Evolutionary conservation across 805 yeast genomes (phyloP).

Genomic region (Sugiyamaella boreocaroliniensis): DNA sequence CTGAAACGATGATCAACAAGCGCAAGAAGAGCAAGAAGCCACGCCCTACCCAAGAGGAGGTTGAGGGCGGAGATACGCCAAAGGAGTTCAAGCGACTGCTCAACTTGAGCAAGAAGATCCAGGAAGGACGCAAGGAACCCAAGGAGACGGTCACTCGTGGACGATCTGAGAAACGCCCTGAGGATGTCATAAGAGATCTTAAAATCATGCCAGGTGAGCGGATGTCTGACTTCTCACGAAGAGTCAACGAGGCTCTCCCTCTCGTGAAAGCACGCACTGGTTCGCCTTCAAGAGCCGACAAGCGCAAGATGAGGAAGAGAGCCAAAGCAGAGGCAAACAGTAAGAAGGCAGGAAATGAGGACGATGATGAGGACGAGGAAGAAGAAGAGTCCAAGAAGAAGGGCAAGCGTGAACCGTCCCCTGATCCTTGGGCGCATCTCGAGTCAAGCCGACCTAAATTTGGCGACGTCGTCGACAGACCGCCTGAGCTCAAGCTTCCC

Average conservation of each 20-base stretch:
- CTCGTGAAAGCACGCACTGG: slow-evolving; percentile 32
- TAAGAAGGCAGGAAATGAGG: slow-evolving; percentile 23
- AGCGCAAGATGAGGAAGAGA: slow-evolving; percentile 24
- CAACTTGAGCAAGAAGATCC: slow-evolving; percentile 16
- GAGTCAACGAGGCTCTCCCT: slow-evolving; percentile 38
- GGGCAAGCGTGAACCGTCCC: slow-evolving; percentile 30
- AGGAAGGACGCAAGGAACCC: slow-evolving; percentile 3
- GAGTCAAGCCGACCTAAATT: slow-evolving; percentile 32
- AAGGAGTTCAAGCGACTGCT: slow-evolving; percentile 28
- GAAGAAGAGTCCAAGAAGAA: slow-evolving; percentile 1
- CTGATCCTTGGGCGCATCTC: slow-evolving; percentile 38
- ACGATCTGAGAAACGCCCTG: slow-evolving; percentile 5
- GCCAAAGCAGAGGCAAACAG: slow-evolving; percentile 16
- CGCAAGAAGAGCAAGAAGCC: slow-evolving; percentile 11
- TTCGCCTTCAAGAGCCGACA: slow-evolving; percentile 26
- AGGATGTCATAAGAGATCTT: slow-evolving; percentile 10
- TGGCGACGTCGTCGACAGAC: slow-evolving; percentile 37
- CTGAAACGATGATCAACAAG: slow-evolving; percentile 11
- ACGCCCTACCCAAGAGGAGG: slow-evolving; percentile 6
- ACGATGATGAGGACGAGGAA: slow-evolving; percentile 15
- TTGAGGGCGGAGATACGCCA: slow-evolving; percentile 31
- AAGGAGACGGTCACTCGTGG: slow-evolving; percentile 6
- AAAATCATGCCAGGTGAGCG: slow-evolving; percentile 32
- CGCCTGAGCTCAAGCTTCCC: slow-evolving; percentile 33
- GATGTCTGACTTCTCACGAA: slow-evolving; percentile 33